Conservation (phyloP, 768 basidiomycete species). For the Suillus clintonianus region DNA sequence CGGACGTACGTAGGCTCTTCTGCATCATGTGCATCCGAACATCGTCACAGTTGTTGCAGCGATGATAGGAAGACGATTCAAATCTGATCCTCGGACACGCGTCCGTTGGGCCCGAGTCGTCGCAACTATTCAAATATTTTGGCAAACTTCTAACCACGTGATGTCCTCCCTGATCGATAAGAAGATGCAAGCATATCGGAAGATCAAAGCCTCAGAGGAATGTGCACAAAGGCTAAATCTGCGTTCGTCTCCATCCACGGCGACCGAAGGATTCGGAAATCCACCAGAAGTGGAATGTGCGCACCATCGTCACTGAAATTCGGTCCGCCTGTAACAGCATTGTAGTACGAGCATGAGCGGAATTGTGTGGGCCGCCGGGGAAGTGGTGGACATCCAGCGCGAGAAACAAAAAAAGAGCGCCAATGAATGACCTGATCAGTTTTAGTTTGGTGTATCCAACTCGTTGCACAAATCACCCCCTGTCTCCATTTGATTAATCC, state of each 20-base stretch:
- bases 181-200: background rate
- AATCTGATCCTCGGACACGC: constrained; percentile 3
- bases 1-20: constrained; percentile 25
- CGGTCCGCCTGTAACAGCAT: constrained; percentile 40
- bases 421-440: constrained; percentile 36
- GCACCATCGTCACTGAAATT: constrained; percentile 36
- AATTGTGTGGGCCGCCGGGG: background rate
- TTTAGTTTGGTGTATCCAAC: background rate
- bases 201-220: constrained; percentile 46
- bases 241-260: constrained; percentile 22
- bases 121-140: constrained; percentile 31
- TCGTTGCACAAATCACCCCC: background rate
- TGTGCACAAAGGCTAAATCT: constrained; percentile 68
- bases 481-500: background rate
- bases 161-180: background rate
- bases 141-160: constrained; percentile 18
- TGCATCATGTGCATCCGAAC: constrained; percentile 50
- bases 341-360: background rate
- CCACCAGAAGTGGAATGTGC: constrained; percentile 60
- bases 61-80: constrained; percentile 18
- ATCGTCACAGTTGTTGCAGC: constrained; percentile 46
- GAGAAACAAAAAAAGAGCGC: constrained; percentile 66
- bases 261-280: constrained; percentile 54
- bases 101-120: constrained; percentile 36
- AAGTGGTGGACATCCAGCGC: constrained; percentile 39